phyloP scores from a whole-genome alignment of 2,329 filamentous ascomycete species.

The Tothia fuscella region DNA sequence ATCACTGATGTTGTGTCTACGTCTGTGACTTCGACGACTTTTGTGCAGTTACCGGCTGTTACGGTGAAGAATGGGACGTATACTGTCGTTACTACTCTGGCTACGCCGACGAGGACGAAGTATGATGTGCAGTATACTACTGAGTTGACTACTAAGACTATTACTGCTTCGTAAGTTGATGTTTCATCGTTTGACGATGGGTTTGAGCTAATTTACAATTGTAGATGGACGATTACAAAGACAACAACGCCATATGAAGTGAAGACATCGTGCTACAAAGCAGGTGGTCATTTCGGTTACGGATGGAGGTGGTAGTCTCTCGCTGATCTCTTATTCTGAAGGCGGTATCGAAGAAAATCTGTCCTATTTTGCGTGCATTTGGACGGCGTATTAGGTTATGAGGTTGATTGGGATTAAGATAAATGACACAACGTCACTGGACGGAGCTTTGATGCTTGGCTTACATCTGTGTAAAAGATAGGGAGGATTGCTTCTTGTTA shows the following conservation, averaged over 20 bases:
- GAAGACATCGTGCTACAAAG: background rate
- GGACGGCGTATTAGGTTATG: no score
- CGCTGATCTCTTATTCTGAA: no score
- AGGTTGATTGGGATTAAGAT: no score
- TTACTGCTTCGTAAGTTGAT: background rate
- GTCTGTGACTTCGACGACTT: background rate
- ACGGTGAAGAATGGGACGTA: background rate
- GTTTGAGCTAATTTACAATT: background rate
- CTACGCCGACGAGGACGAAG: slow-evolving; percentile 1
- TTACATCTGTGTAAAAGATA: no score
- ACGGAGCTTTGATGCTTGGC: no score
- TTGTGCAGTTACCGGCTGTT: background rate
- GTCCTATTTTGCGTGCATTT: no score
- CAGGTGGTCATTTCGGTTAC: background rate
- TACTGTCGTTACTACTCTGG: background rate
- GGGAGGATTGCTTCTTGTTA: no score
- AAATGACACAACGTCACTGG: no score
- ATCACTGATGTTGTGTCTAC: background rate
- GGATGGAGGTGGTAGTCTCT: no score
- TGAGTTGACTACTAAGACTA: background rate
- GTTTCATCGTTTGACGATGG: background rate
- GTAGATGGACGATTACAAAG: background rate
- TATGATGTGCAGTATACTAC: background rate
- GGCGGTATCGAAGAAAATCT: no score
- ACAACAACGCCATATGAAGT: background rate